These are phyloP conservation scores for Thermothelomyces thermophilus DNA, from an alignment of 2,329 filamentous ascomycete species.

Conservation along the genomic window DNA sequence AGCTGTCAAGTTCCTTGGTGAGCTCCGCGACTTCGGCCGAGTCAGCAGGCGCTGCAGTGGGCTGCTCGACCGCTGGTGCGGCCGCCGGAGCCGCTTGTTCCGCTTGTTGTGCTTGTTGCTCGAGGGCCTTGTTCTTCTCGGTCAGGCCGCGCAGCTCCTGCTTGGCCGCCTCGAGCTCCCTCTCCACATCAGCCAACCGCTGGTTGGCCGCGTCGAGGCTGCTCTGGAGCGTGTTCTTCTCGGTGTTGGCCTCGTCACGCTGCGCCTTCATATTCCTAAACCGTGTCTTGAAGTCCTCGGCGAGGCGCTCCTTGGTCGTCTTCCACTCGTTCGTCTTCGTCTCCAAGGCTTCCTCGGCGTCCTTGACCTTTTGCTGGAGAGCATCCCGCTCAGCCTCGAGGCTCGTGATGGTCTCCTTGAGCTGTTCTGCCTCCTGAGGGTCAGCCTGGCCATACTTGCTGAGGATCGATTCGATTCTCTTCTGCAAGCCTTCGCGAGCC, in stretches of 20 bases:
- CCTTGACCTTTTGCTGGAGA: conserved; percentile 46
- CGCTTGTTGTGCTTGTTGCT: conserved; percentile 30
- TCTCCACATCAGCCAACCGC: conserved; percentile 34
- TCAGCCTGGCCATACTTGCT: conserved; percentile 95
- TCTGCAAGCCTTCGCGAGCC: conserved; percentile 91
- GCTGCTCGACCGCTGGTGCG: conserved; percentile 27
- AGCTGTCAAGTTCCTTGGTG: conserved; percentile 23
- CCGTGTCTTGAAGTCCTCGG: conserved; percentile 57
- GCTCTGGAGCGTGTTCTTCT: conserved; percentile 47
- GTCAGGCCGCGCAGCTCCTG: conserved; percentile 30
- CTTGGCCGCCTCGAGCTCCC: conserved; percentile 49
- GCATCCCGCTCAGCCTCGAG: conserved; percentile 60
- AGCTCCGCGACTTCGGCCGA: conserved; percentile 33
- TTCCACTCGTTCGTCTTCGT: conserved; percentile 50
- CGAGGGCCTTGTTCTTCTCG: conserved; percentile 37
- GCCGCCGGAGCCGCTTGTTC: conserved; percentile 30
- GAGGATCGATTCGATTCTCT: conserved; percentile 90
- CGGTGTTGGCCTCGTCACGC: conserved; percentile 44
- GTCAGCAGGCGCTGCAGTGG: conserved; percentile 34
- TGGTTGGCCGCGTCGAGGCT: conserved; percentile 41
- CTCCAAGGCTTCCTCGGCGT: conserved; percentile 46
- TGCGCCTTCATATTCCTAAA: conserved; percentile 50
- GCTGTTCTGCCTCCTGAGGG: conserved; percentile 81
- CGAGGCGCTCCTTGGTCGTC: conserved; percentile 45
- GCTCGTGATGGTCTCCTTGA: conserved; percentile 68